A percentile compares a stretch with the other conserved stretches of the same genome.
These are phyloP conservation scores for Chrysanthemum makinoi DNA, from an alignment of 129 eudicot genomes.

Conservation along the genomic window DNA sequence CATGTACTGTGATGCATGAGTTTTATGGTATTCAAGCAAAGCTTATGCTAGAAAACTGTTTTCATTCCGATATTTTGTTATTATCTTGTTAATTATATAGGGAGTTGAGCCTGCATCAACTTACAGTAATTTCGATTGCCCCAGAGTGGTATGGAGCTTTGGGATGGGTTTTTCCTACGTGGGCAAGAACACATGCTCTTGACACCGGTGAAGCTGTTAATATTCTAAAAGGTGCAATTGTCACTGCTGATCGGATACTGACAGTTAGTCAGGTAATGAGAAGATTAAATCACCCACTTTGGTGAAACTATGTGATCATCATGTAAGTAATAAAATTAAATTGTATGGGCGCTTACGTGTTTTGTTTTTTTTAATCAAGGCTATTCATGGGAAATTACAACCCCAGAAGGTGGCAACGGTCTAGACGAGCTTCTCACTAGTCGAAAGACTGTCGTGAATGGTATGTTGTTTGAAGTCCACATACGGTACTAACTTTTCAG, in stretches of 20 bases:
- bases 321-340: background rate
- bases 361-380: conserved; percentile 50
- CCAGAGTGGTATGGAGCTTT: conserved; percentile 93
- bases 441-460: conserved; percentile 76
- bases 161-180: conserved; percentile 96
- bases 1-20: background rate
- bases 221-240: conserved; percentile 89
- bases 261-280: conserved; percentile 91
- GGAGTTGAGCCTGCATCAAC: conserved; percentile 97
- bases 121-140: conserved; percentile 73
- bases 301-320: conserved; percentile 5
- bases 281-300: conserved; percentile 8
- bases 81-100: conserved; percentile 34
- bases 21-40: conserved; percentile 11
- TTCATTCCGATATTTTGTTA: conserved; percentile 4
- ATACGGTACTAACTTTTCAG: conserved; percentile 7
- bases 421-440: conserved; percentile 71
- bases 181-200: conserved; percentile 99
- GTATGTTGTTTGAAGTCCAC: conserved; percentile 38
- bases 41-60: background rate
- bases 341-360: conserved; percentile 5
- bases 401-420: conserved; percentile 96
- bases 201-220: conserved; percentile 99
- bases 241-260: conserved; percentile 84
- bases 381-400: conserved; percentile 92